phyloP scores from a whole-genome alignment of 352 stramenopile species.

The Phytophthora aleatoria region DNA sequence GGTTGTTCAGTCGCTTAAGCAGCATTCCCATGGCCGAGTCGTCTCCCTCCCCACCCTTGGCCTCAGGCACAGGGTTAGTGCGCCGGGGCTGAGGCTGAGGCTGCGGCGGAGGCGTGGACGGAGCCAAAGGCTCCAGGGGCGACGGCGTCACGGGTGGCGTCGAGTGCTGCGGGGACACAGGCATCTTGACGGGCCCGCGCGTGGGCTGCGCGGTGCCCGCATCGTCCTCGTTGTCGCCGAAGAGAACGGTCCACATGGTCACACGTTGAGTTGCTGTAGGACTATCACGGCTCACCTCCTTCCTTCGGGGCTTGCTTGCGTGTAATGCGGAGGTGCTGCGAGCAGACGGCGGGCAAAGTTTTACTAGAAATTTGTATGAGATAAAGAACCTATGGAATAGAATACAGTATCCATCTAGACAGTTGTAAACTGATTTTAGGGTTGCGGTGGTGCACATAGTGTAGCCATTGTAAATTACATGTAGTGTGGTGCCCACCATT shows the following conservation, averaged over 20 bases:
- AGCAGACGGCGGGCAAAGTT: neutral
- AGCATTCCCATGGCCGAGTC: conserved; percentile 76
- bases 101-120: conserved; percentile 31
- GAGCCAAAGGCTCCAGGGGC: conserved; percentile 23
- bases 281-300: conserved; percentile 3
- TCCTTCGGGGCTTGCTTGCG: conserved; percentile 24
- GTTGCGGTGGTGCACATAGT: neutral
- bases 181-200: conserved; percentile 11
- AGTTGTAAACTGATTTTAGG: conserved; percentile 9
- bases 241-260: conserved; percentile 64
- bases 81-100: neutral
- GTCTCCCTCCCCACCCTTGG: conserved; percentile 22
- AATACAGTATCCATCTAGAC: neutral
- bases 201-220: conserved; percentile 12
- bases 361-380: conserved; percentile 8
- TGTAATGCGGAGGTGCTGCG: conserved; percentile 25
- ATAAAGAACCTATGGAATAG: neutral
- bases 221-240: conserved; percentile 54
- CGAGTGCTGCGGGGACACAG: conserved; percentile 27
- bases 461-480: neutral
- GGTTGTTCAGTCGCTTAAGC: conserved; percentile 74
- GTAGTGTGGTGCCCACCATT: neutral
- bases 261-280: neutral
- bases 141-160: conserved; percentile 45
- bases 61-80: conserved; percentile 1